These are phyloP conservation scores for Elongisporangium anandrum DNA, from an alignment of 352 stramenopile species.

Conservation along the genomic window DNA sequence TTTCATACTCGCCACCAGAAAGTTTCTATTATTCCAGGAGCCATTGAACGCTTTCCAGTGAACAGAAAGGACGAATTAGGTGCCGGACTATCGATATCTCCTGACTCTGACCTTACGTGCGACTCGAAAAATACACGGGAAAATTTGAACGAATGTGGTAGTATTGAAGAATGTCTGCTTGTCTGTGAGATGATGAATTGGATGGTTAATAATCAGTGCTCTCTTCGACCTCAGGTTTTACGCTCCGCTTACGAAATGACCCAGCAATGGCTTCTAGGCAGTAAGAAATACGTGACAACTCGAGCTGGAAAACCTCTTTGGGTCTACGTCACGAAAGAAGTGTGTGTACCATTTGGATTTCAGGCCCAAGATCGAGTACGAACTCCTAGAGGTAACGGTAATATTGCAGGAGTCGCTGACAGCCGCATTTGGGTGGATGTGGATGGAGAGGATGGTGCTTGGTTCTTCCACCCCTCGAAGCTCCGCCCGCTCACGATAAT, in stretches of 20 bases:
- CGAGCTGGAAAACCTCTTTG: constrained; percentile 54
- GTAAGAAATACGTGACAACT: constrained; percentile 53
- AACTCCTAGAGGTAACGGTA: constrained; percentile 67
- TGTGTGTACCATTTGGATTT: constrained; percentile 42
- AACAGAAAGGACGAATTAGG: neutral
- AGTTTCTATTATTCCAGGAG: constrained; percentile 46
- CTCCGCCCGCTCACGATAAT: constrained; percentile 35
- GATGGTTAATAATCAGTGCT: constrained; percentile 19
- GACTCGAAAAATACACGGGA: neutral
- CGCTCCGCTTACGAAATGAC: constrained; percentile 49
- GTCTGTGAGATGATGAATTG: constrained; percentile 57
- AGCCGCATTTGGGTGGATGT: constrained; percentile 76
- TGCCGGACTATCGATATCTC: neutral
- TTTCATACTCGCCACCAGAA: constrained; percentile 92
- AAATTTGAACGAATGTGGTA: constrained; percentile 10
- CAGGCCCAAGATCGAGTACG: constrained; percentile 53
- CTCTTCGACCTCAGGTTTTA: constrained; percentile 23
- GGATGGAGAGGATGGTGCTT: constrained; percentile 67
- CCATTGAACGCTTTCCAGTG: neutral
- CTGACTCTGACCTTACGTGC: neutral
- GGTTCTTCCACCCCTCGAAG: constrained; percentile 77
- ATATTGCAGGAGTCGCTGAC: constrained; percentile 56
- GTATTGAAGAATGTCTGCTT: constrained; percentile 50
- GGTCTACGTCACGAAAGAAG: constrained; percentile 51
- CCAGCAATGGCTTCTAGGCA: constrained; percentile 40